Evolutionary conservation across 257 asterid species (phyloP).

Genomic region (Jacaranda mimosifolia): DNA sequence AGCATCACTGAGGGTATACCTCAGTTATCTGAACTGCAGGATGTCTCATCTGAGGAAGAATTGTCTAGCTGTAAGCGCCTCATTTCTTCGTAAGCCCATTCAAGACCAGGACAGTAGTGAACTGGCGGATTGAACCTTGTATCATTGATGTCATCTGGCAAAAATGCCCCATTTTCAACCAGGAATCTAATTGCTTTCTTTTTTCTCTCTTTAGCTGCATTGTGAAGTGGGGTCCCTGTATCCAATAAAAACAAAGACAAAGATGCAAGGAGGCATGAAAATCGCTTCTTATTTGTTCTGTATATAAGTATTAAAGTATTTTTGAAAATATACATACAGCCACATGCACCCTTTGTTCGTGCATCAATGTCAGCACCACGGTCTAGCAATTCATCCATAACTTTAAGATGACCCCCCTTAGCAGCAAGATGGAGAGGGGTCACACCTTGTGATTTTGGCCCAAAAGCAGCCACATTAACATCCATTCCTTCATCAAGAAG

Average conservation of each 20-base stretch:
- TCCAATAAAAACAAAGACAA: slow-evolving; percentile 3
- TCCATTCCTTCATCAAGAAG: slow-evolving; percentile 89
- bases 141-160: slow-evolving; percentile 85
- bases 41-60: slow-evolving; percentile 79
- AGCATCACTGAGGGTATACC: slow-evolving; percentile 23
- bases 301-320: background rate
- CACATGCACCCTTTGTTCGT: slow-evolving; percentile 95
- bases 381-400: slow-evolving; percentile 90
- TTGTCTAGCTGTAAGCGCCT: slow-evolving; percentile 69
- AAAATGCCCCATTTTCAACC: slow-evolving; percentile 88
- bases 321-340: slow-evolving; percentile 64
- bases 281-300: background rate
- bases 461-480: slow-evolving; percentile 91
- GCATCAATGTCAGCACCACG: slow-evolving; percentile 97
- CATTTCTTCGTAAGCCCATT: slow-evolving; percentile 95
- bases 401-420: slow-evolving; percentile 89
- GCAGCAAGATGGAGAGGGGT: slow-evolving; percentile 99
- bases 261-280: background rate
- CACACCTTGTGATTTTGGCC: slow-evolving; percentile 88
- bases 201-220: slow-evolving; percentile 93
- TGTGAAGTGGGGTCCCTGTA: slow-evolving; percentile 98
- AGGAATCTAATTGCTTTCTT: slow-evolving; percentile 81
- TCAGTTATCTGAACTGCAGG: slow-evolving; percentile 80
- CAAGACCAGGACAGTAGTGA: slow-evolving; percentile 97
- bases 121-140: slow-evolving; percentile 97